These are phyloP conservation scores for Apiospora aurea DNA, from an alignment of 2,329 filamentous ascomycete genomes.

Conservation along the genomic window DNA sequence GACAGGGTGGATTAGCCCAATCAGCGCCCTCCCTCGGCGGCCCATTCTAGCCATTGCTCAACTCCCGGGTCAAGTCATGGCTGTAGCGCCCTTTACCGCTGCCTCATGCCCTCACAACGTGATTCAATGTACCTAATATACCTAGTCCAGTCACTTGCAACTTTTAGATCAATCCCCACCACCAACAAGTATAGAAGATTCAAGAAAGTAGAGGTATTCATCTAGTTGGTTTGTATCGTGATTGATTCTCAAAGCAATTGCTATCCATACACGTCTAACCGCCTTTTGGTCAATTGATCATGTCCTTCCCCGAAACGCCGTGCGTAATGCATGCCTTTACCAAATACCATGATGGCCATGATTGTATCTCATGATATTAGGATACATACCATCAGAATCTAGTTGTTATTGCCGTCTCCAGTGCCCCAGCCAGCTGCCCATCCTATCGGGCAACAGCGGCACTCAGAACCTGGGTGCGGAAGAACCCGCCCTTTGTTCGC, in stretches of 20 bases:
- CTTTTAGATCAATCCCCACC: too few relatives aligned
- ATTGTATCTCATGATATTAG: conserved; percentile 17
- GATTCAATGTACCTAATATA: too few relatives aligned
- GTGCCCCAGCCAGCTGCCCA: conserved; percentile 21
- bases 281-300: conserved; percentile 22
- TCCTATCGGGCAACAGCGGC: conserved; percentile 64
- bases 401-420: neutral
- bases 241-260: conserved; percentile 25
- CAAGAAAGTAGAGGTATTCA: neutral
- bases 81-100: neutral
- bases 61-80: neutral
- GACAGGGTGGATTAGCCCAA: neutral
- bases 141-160: too few relatives aligned
- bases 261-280: conserved; percentile 25
- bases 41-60: neutral
- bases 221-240: conserved; percentile 4
- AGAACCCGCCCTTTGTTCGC: conserved; percentile 98
- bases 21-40: neutral
- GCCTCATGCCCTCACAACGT: neutral
- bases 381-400: conserved; percentile 20
- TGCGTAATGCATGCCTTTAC: conserved; percentile 24
- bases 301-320: conserved; percentile 24
- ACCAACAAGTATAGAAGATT: too few relatives aligned
- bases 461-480: conserved; percentile 93
- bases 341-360: conserved; percentile 15